Evolutionary conservation across 495 filamentous ascomycete species (phyloP).

Genomic region (Baudoinia panamericana): DNA sequence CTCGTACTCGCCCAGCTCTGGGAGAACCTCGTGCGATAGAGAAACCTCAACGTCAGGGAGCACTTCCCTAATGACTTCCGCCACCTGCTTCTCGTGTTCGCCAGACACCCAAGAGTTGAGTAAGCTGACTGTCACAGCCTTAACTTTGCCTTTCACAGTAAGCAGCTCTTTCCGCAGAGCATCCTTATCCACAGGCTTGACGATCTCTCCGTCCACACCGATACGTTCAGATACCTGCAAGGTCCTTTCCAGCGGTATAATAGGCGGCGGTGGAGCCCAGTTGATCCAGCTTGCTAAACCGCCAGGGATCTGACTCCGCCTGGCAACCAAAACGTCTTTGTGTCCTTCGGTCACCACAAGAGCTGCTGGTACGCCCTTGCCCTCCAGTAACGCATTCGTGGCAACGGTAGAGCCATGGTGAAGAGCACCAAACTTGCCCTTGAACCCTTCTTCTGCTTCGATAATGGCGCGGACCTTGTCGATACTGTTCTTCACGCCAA

Average conservation of each 20-base stretch:
- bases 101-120: conserved; percentile 38
- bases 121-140: conserved; percentile 37
- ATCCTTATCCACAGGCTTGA: conserved; percentile 32
- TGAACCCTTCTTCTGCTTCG: conserved; percentile 20
- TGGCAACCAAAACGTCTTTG: conserved; percentile 31
- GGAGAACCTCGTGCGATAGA: conserved; percentile 35
- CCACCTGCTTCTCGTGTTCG: conserved; percentile 32
- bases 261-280: conserved; percentile 36
- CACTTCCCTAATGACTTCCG: conserved; percentile 31
- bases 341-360: conserved; percentile 23
- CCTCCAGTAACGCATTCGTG: conserved; percentile 23
- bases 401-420: conserved; percentile 23
- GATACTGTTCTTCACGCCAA: conserved; percentile 37
- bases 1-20: conserved; percentile 41
- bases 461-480: conserved; percentile 26
- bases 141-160: conserved; percentile 29
- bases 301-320: conserved; percentile 39
- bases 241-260: conserved; percentile 38
- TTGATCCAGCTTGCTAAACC: conserved; percentile 38
- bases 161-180: conserved; percentile 26
- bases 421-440: conserved; percentile 23
- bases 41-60: conserved; percentile 31
- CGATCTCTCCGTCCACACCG: conserved; percentile 33
- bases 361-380: conserved; percentile 22
- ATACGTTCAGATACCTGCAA: conserved; percentile 38